These are phyloP conservation scores for Pleurotus platypus DNA, from an alignment of 768 basidiomycete genomes.

Conservation along the genomic window DNA sequence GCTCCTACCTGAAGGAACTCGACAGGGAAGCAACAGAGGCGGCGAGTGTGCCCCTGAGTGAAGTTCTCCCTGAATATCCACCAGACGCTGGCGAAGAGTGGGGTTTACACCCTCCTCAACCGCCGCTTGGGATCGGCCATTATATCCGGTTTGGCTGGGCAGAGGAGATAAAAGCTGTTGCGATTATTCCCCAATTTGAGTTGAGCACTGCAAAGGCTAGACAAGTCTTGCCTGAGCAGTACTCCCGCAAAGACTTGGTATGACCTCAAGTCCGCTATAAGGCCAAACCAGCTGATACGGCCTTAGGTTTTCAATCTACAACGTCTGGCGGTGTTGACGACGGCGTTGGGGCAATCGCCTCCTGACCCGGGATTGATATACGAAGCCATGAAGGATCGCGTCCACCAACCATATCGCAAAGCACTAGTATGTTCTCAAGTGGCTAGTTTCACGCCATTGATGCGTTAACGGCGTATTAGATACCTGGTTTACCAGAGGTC, in stretches of 20 bases:
- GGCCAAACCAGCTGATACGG: background rate
- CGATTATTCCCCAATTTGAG: constrained; percentile 94
- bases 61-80: constrained; percentile 95
- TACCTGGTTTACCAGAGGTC: constrained; percentile 93
- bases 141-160: constrained; percentile 90
- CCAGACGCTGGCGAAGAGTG: constrained; percentile 88
- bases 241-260: constrained; percentile 90
- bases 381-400: constrained; percentile 97
- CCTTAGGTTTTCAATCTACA: constrained; percentile 94
- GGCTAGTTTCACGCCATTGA: background rate
- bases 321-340: constrained; percentile 92
- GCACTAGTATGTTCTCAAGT: constrained; percentile 53
- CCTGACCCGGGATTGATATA: constrained; percentile 97
- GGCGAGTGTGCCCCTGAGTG: constrained; percentile 88
- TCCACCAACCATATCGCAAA: constrained; percentile 96
- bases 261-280: background rate
- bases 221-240: constrained; percentile 78
- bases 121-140: constrained; percentile 90
- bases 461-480: constrained; percentile 41
- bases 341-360: constrained; percentile 84
- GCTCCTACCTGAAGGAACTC: constrained; percentile 90
- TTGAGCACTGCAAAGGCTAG: constrained; percentile 94
- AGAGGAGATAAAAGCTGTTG: constrained; percentile 81
- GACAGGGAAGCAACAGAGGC: constrained; percentile 77
- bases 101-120: constrained; percentile 84